Conservation (phyloP, 345 rosid species). For the Angophora floribunda region DNA sequence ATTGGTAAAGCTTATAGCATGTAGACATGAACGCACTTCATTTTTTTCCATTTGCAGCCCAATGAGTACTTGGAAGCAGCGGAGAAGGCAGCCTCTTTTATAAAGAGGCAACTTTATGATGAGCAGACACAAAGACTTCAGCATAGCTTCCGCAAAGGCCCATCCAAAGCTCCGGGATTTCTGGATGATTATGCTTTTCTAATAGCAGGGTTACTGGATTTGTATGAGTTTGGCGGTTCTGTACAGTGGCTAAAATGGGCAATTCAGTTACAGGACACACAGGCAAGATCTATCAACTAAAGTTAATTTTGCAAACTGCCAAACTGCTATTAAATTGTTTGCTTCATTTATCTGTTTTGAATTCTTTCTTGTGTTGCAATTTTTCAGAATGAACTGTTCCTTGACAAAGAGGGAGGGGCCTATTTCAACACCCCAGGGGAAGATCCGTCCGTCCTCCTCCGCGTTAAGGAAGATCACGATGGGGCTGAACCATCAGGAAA, state of each 20-base stretch:
- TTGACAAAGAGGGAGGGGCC: constrained; percentile 85
- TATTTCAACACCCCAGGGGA: constrained; percentile 83
- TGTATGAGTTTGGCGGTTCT: constrained; percentile 69
- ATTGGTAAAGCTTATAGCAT: background rate
- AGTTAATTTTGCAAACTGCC: background rate
- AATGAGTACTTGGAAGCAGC: constrained; percentile 74
- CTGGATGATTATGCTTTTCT: constrained; percentile 93
- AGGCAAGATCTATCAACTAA: constrained; percentile 27
- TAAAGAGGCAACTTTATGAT: constrained; percentile 56
- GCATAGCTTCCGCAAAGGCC: constrained; percentile 80
- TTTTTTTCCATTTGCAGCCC: constrained; percentile 36
- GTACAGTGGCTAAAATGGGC: constrained; percentile 76
- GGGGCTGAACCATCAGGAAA: constrained; percentile 99
- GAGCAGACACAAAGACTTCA: constrained; percentile 53
- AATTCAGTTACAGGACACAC: constrained; percentile 61
- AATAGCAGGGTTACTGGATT: constrained; percentile 74
- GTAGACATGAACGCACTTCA: background rate
- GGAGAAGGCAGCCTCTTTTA: constrained; percentile 72
- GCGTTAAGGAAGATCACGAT: constrained; percentile 95
- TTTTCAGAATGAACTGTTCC: constrained; percentile 80
- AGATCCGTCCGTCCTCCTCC: constrained; percentile 84
- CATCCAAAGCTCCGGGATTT: constrained; percentile 92
- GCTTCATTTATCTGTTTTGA: background rate
- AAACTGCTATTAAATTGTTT: background rate
- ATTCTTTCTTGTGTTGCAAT: background rate